These are phyloP conservation scores for Aleurites moluccanus DNA, from an alignment of 441 rosid species.

Conservation along the genomic window DNA sequence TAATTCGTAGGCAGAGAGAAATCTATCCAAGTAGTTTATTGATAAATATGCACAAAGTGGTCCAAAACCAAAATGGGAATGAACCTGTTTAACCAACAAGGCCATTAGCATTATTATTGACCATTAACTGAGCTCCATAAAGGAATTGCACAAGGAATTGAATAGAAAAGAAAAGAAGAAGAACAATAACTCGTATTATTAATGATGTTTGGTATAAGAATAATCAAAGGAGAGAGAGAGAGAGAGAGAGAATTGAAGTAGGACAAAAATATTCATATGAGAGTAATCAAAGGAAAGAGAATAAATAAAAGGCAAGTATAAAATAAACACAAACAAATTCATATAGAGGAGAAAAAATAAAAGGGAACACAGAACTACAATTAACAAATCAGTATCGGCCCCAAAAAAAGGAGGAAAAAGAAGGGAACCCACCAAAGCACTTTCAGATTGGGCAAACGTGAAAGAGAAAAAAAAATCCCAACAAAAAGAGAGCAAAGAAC, in stretches of 20 bases:
- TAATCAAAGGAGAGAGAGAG: slow-evolving; percentile 19
- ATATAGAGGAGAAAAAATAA: background rate
- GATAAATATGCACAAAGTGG: slow-evolving; percentile 64
- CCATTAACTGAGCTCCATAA: slow-evolving; percentile 21
- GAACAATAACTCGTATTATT: slow-evolving; percentile 7
- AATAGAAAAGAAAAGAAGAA: slow-evolving; percentile 19
- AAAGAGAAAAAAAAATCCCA: background rate
- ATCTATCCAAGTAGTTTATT: slow-evolving; percentile 68
- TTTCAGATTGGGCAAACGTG: slow-evolving; percentile 15
- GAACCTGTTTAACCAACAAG: slow-evolving; percentile 47
- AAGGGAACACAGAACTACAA: slow-evolving; percentile 17
- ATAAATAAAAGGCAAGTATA: slow-evolving; percentile 2
- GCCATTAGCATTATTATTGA: slow-evolving; percentile 22
- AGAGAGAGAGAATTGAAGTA: slow-evolving; percentile 18
- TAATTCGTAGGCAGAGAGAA: slow-evolving; percentile 60
- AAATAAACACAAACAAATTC: slow-evolving; percentile 9
- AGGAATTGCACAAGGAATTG: slow-evolving; percentile 21
- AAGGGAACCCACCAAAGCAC: slow-evolving; percentile 31
- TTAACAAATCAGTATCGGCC: slow-evolving; percentile 21
- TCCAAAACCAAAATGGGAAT: slow-evolving; percentile 65
- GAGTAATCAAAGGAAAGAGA: slow-evolving; percentile 7
- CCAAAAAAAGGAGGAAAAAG: slow-evolving; percentile 22
- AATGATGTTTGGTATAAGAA: slow-evolving; percentile 5
- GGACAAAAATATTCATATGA: slow-evolving; percentile 18
- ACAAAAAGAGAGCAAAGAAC: background rate